phyloP scores from a whole-genome alignment of 306 rosid species.

The Prunus padus region DNA sequence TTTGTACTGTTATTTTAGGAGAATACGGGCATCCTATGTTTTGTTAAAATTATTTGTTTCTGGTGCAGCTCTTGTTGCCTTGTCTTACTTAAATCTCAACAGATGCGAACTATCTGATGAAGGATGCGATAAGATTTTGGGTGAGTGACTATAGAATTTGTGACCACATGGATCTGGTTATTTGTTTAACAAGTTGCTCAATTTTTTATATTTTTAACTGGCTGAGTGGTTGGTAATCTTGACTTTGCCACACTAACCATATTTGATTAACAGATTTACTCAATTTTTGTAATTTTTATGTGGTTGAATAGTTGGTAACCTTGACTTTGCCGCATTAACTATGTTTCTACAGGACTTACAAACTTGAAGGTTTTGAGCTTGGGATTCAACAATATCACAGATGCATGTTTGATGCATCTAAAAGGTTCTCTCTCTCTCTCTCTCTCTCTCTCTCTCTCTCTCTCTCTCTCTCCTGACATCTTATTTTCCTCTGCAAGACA shows the following conservation, averaged over 20 bases:
- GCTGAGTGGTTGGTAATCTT: background rate
- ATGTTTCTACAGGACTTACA: slow-evolving; percentile 44
- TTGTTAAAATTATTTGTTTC: background rate
- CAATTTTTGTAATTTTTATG: background rate
- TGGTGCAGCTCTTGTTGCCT: slow-evolving; percentile 48
- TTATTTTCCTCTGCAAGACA: background rate
- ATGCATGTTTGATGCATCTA: slow-evolving; percentile 57
- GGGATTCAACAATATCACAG: slow-evolving; percentile 56
- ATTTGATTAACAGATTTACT: background rate
- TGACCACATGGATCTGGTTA: background rate
- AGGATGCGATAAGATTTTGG: slow-evolving; percentile 54
- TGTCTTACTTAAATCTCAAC: slow-evolving; percentile 60
- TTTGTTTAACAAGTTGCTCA: background rate
- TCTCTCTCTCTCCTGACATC: too few relatives aligned
- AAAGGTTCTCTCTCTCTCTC: slow-evolving; percentile 48
- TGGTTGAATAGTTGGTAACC: background rate
- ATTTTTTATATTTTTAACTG: background rate
- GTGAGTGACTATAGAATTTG: slow-evolving; percentile 42
- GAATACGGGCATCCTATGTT: background rate
- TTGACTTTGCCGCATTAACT: slow-evolving; percentile 2
- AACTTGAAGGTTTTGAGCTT: slow-evolving; percentile 61
- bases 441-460: background rate
- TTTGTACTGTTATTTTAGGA: background rate
- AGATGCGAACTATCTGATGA: slow-evolving; percentile 50
- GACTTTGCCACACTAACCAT: background rate